Percentiles rank a stretch among this genome's conserved stretches.
phyloP scores from a whole-genome alignment of 2,329 filamentous ascomycete species.

The Lasiodiplodia citricola region DNA sequence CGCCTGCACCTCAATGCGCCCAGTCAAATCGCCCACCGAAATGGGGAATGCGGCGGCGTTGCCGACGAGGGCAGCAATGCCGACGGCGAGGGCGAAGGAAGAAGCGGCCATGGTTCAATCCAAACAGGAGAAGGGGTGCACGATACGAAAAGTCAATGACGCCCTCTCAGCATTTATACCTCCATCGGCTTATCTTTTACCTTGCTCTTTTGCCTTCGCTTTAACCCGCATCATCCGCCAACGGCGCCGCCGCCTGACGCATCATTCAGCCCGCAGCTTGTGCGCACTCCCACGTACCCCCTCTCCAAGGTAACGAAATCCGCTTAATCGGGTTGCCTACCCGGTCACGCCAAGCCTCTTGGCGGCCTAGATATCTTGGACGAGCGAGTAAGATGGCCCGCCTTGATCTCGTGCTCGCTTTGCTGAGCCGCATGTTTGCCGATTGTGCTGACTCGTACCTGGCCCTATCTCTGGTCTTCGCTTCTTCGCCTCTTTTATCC shows the following conservation, averaged over 20 bases:
- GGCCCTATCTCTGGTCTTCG: background rate
- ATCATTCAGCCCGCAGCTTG: constrained; percentile 18
- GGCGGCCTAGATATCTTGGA: background rate
- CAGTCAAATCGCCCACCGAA: background rate
- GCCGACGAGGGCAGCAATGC: background rate
- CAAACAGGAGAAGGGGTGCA: background rate
- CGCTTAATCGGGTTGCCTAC: background rate
- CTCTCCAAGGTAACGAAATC: background rate
- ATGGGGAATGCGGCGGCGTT: background rate
- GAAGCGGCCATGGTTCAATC: background rate
- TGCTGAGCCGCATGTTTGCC: constrained; percentile 10
- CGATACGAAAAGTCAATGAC: background rate
- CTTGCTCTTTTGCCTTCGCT: background rate
- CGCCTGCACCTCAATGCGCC: constrained; percentile 31
- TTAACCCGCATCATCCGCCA: background rate
- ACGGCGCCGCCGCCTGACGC: background rate
- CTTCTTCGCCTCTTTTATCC: too few relatives aligned
- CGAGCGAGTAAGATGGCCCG: constrained; percentile 10
- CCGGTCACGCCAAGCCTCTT: constrained; percentile 11
- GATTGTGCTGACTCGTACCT: background rate
- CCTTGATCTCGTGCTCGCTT: constrained; percentile 4
- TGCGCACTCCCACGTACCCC: background rate
- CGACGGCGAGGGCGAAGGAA: background rate
- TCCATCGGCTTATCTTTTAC: background rate
- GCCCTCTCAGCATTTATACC: background rate